Evolutionary conservation across 345 rosid genomes (phyloP).

Genomic region (Turnera subulata): DNA sequence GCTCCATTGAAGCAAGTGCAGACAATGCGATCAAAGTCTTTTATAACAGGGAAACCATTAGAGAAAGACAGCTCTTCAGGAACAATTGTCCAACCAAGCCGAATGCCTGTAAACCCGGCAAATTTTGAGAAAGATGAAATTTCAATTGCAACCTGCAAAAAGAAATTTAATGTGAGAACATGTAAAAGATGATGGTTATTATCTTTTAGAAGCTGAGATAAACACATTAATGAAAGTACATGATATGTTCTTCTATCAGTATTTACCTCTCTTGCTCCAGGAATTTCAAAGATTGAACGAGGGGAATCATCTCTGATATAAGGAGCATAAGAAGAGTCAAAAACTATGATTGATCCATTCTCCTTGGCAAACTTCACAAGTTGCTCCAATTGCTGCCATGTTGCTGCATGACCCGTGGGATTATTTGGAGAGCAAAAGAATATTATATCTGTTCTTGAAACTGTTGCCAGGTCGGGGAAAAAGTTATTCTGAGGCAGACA

Average conservation of each 20-base stretch:
- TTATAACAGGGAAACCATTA: slow-evolving; percentile 59
- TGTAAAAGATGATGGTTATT: too few species aligned
- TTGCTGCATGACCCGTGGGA: slow-evolving; percentile 77
- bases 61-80: slow-evolving; percentile 69
- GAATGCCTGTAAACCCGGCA: slow-evolving; percentile 87
- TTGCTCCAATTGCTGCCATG: slow-evolving; percentile 50
- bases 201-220: too few species aligned
- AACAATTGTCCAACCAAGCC: slow-evolving; percentile 88
- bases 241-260: too few species aligned
- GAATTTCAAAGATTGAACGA: slow-evolving; percentile 74
- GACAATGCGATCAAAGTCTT: slow-evolving; percentile 66
- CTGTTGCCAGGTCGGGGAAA: slow-evolving; percentile 56
- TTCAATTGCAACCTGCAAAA: slow-evolving; percentile 71
- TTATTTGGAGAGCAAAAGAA: slow-evolving; percentile 96
- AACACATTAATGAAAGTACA: too few species aligned
- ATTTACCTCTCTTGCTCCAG: slow-evolving; percentile 82
- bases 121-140: slow-evolving; percentile 81
- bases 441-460: slow-evolving; percentile 64
- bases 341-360: slow-evolving; percentile 70
- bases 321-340: slow-evolving; percentile 72
- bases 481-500: slow-evolving; percentile 53
- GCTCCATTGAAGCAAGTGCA: slow-evolving; percentile 87
- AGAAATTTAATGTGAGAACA: too few species aligned
- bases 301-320: slow-evolving; percentile 69
- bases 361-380: slow-evolving; percentile 68